A percentile compares a stretch with the other conserved stretches of the same genome.
phyloP scores from a whole-genome alignment of 257 asterid species.

The Parsonsia alboflavescens region DNA sequence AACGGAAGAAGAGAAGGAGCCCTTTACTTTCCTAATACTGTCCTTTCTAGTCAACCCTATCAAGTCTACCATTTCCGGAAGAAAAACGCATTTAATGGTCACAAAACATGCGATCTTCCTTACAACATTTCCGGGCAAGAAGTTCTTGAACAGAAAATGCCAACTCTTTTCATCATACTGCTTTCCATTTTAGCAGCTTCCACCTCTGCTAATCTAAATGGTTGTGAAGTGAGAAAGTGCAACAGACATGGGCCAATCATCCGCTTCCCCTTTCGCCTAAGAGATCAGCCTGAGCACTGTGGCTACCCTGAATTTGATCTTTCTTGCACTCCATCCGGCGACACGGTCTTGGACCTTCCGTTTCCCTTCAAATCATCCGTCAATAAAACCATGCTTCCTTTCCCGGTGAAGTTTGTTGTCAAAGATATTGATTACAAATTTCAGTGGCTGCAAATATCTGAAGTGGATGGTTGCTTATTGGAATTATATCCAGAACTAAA shows the following conservation, averaged over 20 bases:
- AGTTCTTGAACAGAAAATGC: too few species aligned
- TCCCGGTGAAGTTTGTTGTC: conserved; percentile 4
- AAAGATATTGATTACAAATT: conserved; percentile 1
- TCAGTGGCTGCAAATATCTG: too few species aligned
- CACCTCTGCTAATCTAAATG: not conserved
- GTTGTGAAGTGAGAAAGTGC: not conserved
- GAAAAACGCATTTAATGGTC: too few species aligned
- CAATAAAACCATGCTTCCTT: conserved; percentile 4
- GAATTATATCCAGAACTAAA: conserved; percentile 3
- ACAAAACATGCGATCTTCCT: too few species aligned
- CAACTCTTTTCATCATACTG: not conserved
- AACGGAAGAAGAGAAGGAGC: too few species aligned
- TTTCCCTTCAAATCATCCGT: conserved; percentile 1
- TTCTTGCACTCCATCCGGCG: not conserved
- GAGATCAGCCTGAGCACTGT: not conserved
- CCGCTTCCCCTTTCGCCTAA: conserved; percentile 6
- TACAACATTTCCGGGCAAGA: too few species aligned
- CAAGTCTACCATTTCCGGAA: too few species aligned
- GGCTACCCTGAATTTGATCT: conserved; percentile 13
- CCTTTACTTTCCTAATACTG: too few species aligned
- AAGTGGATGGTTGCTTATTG: not conserved
- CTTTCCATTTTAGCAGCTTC: not conserved
- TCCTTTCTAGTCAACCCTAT: too few species aligned
- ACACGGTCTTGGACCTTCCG: conserved; percentile 10
- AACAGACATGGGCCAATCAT: not conserved